These are phyloP conservation scores for Neocatenulostroma microsporum DNA, from an alignment of 2,329 filamentous ascomycete species.

Conservation along the genomic window DNA sequence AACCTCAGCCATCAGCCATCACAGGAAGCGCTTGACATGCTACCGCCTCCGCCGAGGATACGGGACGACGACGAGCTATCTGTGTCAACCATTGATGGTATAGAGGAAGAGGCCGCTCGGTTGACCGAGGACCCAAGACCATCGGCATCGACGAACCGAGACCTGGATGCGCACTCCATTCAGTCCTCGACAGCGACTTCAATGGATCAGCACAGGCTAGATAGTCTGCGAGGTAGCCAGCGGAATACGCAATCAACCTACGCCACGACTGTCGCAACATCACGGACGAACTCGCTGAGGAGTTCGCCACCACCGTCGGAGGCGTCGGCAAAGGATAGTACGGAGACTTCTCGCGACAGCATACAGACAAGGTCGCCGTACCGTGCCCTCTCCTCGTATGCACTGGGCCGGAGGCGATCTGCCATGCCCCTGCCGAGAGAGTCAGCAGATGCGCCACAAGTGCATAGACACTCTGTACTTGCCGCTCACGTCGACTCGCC, in stretches of 20 bases:
- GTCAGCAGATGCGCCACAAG: no score
- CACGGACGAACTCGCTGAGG: slow-evolving; percentile 23
- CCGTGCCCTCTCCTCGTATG: slow-evolving; percentile 20
- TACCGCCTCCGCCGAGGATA: slow-evolving; percentile 1
- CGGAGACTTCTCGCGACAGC: slow-evolving; percentile 15
- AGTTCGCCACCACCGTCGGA: slow-evolving; percentile 18
- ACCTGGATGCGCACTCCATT: slow-evolving; percentile 18
- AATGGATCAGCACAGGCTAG: slow-evolving; percentile 21
- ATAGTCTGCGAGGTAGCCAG: slow-evolving; percentile 23
- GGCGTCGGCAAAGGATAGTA: no score
- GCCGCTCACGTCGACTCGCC: slow-evolving; percentile 6
- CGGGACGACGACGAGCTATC: slow-evolving; percentile 7
- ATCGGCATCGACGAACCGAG: slow-evolving; percentile 4
- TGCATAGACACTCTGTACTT: no score
- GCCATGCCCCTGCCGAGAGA: slow-evolving; percentile 11
- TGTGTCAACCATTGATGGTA: slow-evolving; percentile 12
- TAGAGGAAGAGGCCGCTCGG: slow-evolving; percentile 11
- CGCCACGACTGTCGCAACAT: slow-evolving; percentile 15
- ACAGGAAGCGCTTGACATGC: not conserved
- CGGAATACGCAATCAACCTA: slow-evolving; percentile 24
- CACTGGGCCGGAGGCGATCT: slow-evolving; percentile 18
- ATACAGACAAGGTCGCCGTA: no score
- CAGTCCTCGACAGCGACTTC: slow-evolving; percentile 20
- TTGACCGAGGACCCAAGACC: slow-evolving; percentile 5
- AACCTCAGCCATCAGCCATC: no score